Conservation (phyloP, 768 basidiomycete genomes). For the Pleurotus djamor region DNA sequence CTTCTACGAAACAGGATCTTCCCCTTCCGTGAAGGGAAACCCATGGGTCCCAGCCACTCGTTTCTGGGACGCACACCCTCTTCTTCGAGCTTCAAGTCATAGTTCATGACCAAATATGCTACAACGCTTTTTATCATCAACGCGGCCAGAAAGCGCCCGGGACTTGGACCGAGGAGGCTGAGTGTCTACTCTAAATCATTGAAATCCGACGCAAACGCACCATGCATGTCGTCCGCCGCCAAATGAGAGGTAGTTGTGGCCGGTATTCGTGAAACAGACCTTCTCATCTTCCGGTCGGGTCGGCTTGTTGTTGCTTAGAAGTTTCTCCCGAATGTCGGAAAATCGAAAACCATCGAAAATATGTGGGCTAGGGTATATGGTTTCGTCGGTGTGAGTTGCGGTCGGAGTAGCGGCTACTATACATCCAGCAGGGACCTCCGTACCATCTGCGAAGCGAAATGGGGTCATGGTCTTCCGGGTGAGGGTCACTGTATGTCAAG, state of each 20-base stretch:
- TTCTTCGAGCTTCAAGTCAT: conserved; percentile 20
- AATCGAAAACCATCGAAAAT: conserved; percentile 1
- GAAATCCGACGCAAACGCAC: neutral
- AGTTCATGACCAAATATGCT: conserved; percentile 27
- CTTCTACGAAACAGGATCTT: neutral
- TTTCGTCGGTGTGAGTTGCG: conserved; percentile 11
- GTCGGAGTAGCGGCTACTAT: conserved; percentile 7
- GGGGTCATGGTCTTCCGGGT: conserved; percentile 8
- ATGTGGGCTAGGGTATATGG: neutral
- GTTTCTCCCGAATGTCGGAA: neutral
- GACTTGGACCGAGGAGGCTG: conserved; percentile 1
- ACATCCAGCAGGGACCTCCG: conserved; percentile 10
- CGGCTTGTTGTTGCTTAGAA: neutral
- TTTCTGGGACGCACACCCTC: neutral
- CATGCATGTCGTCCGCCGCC: conserved; percentile 2
- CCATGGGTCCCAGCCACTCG: conserved; percentile 3
- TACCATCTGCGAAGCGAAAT: conserved; percentile 15
- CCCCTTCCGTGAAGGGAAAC: conserved; percentile 1
- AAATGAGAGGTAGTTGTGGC: conserved; percentile 1
- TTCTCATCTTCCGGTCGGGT: conserved; percentile 11
- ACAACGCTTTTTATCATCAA: conserved; percentile 28
- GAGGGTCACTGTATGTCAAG: conserved; percentile 2
- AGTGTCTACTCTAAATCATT: neutral
- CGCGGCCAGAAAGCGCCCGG: conserved; percentile 18
- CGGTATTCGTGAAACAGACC: neutral